phyloP scores from a whole-genome alignment of 1,284 basidiomycete species.

The Phlebopus sp. region DNA sequence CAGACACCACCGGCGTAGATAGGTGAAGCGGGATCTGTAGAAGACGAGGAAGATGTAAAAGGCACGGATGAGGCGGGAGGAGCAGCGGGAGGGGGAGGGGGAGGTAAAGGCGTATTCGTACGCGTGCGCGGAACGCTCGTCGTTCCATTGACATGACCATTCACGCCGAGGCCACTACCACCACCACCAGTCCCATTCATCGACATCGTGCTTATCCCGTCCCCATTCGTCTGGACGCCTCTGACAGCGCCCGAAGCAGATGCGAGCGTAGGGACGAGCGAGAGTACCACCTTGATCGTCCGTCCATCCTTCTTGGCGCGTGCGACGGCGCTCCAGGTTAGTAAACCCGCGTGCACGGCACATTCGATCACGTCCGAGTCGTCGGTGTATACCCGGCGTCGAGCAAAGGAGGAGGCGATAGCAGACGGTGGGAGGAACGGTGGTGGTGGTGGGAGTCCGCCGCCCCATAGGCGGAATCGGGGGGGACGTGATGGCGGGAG shows the following conservation, averaged over 20 bases:
- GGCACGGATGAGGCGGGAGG: slow-evolving; percentile 17
- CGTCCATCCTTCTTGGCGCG: slow-evolving; percentile 49
- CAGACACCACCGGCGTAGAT: slow-evolving; percentile 40
- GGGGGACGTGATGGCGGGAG: slow-evolving; percentile 51
- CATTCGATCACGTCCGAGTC: slow-evolving; percentile 73
- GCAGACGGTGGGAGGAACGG: slow-evolving; percentile 27
- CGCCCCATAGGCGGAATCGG: slow-evolving; percentile 64
- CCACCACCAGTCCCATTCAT: slow-evolving; percentile 13
- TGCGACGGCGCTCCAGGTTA: slow-evolving; percentile 57
- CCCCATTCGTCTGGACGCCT: slow-evolving; percentile 20
- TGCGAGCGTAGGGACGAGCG: slow-evolving; percentile 33
- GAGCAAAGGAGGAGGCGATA: slow-evolving; percentile 27
- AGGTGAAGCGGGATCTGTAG: slow-evolving; percentile 18
- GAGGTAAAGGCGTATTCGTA: slow-evolving; percentile 29
- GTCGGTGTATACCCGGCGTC: slow-evolving; percentile 63
- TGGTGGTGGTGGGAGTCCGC: slow-evolving; percentile 47
- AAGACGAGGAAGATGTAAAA: slow-evolving; percentile 24
- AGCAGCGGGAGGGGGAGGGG: background rate
- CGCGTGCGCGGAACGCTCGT: slow-evolving; percentile 29
- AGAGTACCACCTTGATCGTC: slow-evolving; percentile 54
- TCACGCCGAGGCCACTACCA: slow-evolving; percentile 14
- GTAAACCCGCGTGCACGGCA: slow-evolving; percentile 64
- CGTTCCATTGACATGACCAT: slow-evolving; percentile 31
- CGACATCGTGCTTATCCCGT: too few relatives aligned
- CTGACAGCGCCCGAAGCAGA: slow-evolving; percentile 30